Evolutionary conservation across 371 early-diverging fungal species (phyloP).

Genomic region (Phascolomyces articulosus): DNA sequence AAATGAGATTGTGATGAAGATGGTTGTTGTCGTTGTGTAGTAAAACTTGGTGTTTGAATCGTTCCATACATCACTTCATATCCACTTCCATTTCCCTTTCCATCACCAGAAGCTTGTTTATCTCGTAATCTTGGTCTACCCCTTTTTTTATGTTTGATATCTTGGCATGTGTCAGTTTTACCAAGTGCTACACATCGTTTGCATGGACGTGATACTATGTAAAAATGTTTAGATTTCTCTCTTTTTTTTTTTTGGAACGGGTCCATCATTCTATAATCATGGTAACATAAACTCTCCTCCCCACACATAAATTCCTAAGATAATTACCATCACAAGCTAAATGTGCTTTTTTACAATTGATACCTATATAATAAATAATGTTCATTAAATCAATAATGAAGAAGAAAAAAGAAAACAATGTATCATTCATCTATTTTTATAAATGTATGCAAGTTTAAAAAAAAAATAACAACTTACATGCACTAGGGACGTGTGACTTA

Average conservation of each 20-base stretch:
- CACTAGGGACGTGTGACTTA: slow-evolving; percentile 23
- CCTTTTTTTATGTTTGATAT: slow-evolving; percentile 80
- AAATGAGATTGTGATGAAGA: background rate
- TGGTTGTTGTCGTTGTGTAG: background rate
- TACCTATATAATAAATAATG: slow-evolving; percentile 25
- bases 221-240: background rate
- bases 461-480: slow-evolving; percentile 13
- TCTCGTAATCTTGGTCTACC: slow-evolving; percentile 74
- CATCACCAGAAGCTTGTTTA: slow-evolving; percentile 18
- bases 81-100: background rate
- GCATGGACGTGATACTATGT: slow-evolving; percentile 73
- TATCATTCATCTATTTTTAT: too few relatives aligned
- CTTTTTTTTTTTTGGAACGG: background rate
- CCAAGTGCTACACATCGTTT: slow-evolving; percentile 71
- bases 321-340: slow-evolving; percentile 52
- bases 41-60: slow-evolving; percentile 19
- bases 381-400: background rate
- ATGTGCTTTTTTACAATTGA: slow-evolving; percentile 48
- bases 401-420: background rate
- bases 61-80: slow-evolving; percentile 17
- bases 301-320: too few relatives aligned
- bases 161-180: slow-evolving; percentile 71
- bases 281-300: too few relatives aligned
- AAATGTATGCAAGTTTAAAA: background rate
- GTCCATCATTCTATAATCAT: background rate